Conservation (phyloP, 2,329 filamentous ascomycete species). For the Trichoderma hamatum region DNA sequence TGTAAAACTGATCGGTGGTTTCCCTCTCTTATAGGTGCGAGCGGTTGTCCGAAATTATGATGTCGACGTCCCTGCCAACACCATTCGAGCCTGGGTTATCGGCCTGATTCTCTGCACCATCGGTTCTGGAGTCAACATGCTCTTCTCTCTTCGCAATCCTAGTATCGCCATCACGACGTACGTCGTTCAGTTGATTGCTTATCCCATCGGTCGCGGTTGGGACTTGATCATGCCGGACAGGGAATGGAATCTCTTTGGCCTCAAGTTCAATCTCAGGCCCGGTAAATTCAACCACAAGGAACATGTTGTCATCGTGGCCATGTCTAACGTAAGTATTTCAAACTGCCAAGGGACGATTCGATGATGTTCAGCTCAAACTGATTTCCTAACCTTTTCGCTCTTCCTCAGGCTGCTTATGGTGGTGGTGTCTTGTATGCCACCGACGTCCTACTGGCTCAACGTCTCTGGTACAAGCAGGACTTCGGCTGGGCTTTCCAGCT, state of each 20-base stretch:
- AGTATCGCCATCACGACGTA: slow-evolving; percentile 63
- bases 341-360: not conserved
- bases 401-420: slow-evolving; percentile 56
- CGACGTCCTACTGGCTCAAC: slow-evolving; percentile 53
- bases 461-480: slow-evolving; percentile 60
- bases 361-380: not conserved
- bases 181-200: slow-evolving; percentile 64
- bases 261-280: slow-evolving; percentile 59
- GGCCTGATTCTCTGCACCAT: slow-evolving; percentile 63
- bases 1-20: slow-evolving; percentile 1
- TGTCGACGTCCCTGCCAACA: slow-evolving; percentile 66
- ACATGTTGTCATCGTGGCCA: slow-evolving; percentile 63
- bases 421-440: slow-evolving; percentile 61
- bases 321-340: slow-evolving; percentile 62
- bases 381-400: slow-evolving; percentile 10
- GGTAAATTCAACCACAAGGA: slow-evolving; percentile 66
- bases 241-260: slow-evolving; percentile 53
- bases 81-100: slow-evolving; percentile 65
- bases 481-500: slow-evolving; percentile 59
- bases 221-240: slow-evolving; percentile 58
- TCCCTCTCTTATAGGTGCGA: slow-evolving; percentile 52
- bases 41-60: slow-evolving; percentile 67
- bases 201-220: slow-evolving; percentile 60
- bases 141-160: slow-evolving; percentile 63
- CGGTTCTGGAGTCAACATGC: slow-evolving; percentile 63